A percentile compares a stretch with the other conserved stretches of the same genome.
Conservation (phyloP, 2,329 filamentous ascomycete genomes). For the Cladophialophora yegresii region DNA sequence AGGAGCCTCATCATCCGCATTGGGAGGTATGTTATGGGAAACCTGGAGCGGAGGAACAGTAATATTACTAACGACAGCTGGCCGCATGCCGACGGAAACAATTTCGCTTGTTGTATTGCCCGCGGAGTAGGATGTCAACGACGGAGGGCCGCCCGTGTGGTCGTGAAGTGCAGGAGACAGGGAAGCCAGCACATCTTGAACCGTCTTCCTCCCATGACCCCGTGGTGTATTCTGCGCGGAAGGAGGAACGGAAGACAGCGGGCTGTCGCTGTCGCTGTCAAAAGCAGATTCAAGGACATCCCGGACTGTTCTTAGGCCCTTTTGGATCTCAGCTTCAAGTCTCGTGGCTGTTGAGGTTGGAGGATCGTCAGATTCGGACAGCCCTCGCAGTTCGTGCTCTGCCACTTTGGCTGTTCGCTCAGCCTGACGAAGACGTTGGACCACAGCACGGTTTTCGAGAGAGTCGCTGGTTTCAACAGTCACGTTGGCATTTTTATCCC, state of each 20-base stretch:
- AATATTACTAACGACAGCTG: background rate
- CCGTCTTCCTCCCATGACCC: background rate
- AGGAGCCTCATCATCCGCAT: background rate
- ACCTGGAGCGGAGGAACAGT: background rate
- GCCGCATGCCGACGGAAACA: background rate
- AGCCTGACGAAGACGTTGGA: background rate
- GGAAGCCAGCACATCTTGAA: constrained; percentile 1
- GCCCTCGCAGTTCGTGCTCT: background rate
- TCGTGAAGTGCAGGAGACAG: background rate
- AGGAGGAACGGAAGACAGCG: constrained; percentile 30
- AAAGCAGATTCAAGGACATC: constrained; percentile 19
- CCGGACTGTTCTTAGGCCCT: constrained; percentile 22
- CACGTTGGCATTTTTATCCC: background rate
- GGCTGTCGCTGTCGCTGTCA: constrained; percentile 29
- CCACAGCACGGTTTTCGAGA: background rate
- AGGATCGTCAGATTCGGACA: background rate
- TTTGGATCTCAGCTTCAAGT: constrained; percentile 26
- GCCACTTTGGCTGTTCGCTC: background rate
- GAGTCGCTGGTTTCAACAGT: background rate
- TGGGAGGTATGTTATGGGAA: background rate
- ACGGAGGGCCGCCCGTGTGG: background rate
- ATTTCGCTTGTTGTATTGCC: constrained; percentile 8
- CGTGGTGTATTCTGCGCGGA: constrained; percentile 19
- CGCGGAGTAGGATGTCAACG: background rate
- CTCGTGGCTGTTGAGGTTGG: constrained; percentile 16